These are phyloP conservation scores for Lipomyces orientalis DNA, from an alignment of 805 yeast species.

Conservation along the genomic window DNA sequence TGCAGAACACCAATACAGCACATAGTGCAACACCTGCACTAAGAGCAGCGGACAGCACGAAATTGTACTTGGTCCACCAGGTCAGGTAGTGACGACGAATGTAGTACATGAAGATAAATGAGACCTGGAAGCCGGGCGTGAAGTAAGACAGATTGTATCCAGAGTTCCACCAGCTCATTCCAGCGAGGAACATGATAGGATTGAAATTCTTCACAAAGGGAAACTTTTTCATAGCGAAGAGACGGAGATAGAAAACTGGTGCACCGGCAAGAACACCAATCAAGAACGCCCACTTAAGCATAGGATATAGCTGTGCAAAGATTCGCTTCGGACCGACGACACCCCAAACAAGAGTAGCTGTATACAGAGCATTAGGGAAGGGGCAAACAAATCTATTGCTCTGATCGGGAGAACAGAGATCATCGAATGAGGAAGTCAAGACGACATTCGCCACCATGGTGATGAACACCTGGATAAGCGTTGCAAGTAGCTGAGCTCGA, in stretches of 20 bases:
- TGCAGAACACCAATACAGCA: conserved; percentile 62
- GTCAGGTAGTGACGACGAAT: conserved; percentile 55
- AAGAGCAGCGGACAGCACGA: conserved; percentile 61
- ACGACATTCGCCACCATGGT: conserved; percentile 57
- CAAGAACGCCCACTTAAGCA: conserved; percentile 35
- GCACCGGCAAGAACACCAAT: conserved; percentile 33
- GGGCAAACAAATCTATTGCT: conserved; percentile 52
- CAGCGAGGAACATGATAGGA: conserved; percentile 28
- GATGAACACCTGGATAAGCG: conserved; percentile 51
- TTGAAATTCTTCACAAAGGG: conserved; percentile 26
- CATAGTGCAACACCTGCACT: conserved; percentile 69
- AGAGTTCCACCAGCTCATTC: conserved; percentile 26
- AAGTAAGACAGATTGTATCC: conserved; percentile 32
- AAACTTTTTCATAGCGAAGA: conserved; percentile 5
- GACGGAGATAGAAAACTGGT: conserved; percentile 25
- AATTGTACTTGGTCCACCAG: conserved; percentile 62
- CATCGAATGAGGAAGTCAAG: conserved; percentile 44
- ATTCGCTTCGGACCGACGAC: conserved; percentile 62
- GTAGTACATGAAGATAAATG: conserved; percentile 50
- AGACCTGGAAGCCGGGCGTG: conserved; percentile 35
- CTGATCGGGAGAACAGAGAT: conserved; percentile 49
- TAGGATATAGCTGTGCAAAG: conserved; percentile 38
- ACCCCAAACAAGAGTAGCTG: conserved; percentile 63
- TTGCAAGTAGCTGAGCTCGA: conserved; percentile 55
- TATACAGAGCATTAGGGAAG: conserved; percentile 50